Conservation (phyloP, 2,329 filamentous ascomycete species). For the Monosporascus sp. region DNA sequence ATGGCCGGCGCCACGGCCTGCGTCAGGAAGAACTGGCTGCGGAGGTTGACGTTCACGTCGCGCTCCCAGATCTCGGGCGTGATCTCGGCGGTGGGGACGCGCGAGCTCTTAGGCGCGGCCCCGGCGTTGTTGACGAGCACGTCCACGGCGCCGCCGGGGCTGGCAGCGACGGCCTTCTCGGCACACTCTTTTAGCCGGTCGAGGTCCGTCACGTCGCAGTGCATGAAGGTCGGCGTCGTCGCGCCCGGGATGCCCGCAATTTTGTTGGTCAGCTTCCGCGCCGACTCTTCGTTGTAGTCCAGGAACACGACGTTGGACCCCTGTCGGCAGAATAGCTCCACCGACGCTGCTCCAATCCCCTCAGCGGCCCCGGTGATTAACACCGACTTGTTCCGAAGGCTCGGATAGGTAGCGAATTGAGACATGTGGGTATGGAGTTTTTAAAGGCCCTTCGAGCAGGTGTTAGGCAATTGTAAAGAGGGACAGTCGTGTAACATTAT, state of each 20-base stretch:
- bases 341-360: conserved; percentile 41
- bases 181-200: conserved; percentile 28
- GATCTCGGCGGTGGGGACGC: conserved; percentile 28
- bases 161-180: conserved; percentile 21
- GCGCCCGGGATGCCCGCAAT: conserved; percentile 15
- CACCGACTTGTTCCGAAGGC: conserved; percentile 34
- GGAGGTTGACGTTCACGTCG: conserved; percentile 39
- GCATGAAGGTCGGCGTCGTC: conserved; percentile 31
- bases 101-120: conserved; percentile 16
- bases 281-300: conserved; percentile 32
- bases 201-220: conserved; percentile 39
- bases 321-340: conserved; percentile 39
- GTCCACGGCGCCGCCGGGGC: conserved; percentile 23
- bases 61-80: conserved; percentile 37
- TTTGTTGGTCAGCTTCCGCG: conserved; percentile 24
- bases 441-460: no score
- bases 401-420: conserved; percentile 34
- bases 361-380: conserved; percentile 42
- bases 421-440: background rate
- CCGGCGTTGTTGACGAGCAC: conserved; percentile 35
- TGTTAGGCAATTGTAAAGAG: no score
- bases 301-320: conserved; percentile 41
- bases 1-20: conserved; percentile 33
- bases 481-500: no score
- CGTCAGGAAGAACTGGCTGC: conserved; percentile 40